phyloP scores from a whole-genome alignment of 441 rosid species.

The Euphorbia schlechtendalii region DNA sequence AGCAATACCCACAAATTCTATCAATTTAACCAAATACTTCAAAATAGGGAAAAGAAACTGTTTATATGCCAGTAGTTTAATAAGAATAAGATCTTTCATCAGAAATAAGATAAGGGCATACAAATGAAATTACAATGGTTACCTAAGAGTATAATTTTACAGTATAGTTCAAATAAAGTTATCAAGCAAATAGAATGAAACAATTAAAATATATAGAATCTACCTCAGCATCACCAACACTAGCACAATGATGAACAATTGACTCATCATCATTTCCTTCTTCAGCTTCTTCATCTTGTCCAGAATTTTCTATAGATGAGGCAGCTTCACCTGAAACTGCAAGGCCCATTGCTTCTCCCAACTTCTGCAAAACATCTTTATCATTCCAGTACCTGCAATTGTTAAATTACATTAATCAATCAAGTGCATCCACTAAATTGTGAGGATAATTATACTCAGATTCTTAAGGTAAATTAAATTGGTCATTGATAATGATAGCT shows the following conservation, averaged over 20 bases:
- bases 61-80: no score
- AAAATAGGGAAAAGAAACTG: background rate
- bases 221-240: conserved; percentile 96
- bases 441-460: background rate
- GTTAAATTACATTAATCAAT: conserved; percentile 14
- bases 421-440: background rate
- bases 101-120: background rate
- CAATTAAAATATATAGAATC: conserved; percentile 1
- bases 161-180: background rate
- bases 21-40: background rate
- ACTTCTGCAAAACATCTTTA: conserved; percentile 73
- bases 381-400: conserved; percentile 88
- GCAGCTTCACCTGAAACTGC: conserved; percentile 59
- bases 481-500: background rate
- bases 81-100: background rate
- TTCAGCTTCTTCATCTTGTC: conserved; percentile 55
- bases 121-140: background rate
- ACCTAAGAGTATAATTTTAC: background rate
- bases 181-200: background rate
- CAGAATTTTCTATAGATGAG: conserved; percentile 47
- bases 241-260: conserved; percentile 78
- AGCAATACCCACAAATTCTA: background rate
- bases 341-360: conserved; percentile 98
- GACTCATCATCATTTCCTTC: conserved; percentile 87
- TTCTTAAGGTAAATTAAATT: background rate